phyloP scores from a whole-genome alignment of 2,329 filamentous ascomycete species.

The Blastomyces silverae region DNA sequence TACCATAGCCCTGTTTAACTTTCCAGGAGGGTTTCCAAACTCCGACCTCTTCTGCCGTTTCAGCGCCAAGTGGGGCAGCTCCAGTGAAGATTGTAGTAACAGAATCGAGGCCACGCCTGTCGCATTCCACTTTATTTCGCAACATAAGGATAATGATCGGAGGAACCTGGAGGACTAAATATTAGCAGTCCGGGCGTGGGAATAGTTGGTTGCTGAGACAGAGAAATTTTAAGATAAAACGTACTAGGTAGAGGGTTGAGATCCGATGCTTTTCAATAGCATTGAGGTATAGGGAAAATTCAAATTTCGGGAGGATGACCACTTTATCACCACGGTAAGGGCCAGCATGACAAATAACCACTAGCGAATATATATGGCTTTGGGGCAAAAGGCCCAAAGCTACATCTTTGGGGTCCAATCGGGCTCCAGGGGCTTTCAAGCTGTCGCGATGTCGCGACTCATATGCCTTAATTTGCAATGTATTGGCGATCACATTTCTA shows the following conservation, averaged over 20 bases:
- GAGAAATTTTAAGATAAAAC: constrained; percentile 23
- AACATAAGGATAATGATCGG: constrained; percentile 74
- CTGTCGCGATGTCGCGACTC: constrained; percentile 38
- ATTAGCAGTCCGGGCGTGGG: neutral
- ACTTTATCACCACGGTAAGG: constrained; percentile 66
- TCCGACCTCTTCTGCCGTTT: constrained; percentile 60
- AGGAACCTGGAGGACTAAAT: constrained; percentile 51
- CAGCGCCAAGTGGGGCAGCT: constrained; percentile 68
- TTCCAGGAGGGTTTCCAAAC: constrained; percentile 57
- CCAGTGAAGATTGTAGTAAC: constrained; percentile 63
- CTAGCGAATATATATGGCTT: constrained; percentile 74
- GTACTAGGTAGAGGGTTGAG: constrained; percentile 58
- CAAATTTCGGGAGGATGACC: constrained; percentile 66
- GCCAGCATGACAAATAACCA: constrained; percentile 60
- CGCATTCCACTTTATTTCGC: constrained; percentile 54
- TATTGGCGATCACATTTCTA: constrained; percentile 69
- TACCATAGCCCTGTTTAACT: constrained; percentile 66
- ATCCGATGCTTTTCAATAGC: constrained; percentile 65
- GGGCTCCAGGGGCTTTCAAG: constrained; percentile 33
- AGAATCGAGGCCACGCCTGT: constrained; percentile 64
- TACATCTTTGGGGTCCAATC: constrained; percentile 48
- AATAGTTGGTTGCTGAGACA: neutral
- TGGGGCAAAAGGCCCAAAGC: constrained; percentile 66
- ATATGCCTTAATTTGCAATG: constrained; percentile 54
- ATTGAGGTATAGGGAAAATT: constrained; percentile 57